A percentile compares a stretch with the other conserved stretches of the same genome.
Evolutionary conservation across 768 basidiomycete genomes (phyloP).

Genomic region (Macrolepiota dolichaula): DNA sequence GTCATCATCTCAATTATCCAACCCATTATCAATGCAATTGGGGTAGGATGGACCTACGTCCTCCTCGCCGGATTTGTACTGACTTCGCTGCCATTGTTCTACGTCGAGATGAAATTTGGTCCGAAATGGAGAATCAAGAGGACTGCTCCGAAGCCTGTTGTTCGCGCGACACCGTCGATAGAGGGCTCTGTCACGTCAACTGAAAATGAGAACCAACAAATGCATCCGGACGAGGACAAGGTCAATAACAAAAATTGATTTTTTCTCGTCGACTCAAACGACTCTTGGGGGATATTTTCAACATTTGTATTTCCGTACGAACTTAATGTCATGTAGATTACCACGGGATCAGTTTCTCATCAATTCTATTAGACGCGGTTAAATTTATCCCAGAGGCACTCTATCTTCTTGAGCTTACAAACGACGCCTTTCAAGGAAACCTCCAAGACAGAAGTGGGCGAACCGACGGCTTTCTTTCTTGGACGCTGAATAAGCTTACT

Average conservation of each 20-base stretch:
- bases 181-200: not conserved
- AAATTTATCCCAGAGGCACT: too few species aligned
- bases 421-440: too few species aligned
- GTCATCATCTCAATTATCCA: constrained; percentile 60
- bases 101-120: constrained; percentile 48
- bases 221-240: not conserved
- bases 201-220: not conserved
- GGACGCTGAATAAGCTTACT: too few species aligned
- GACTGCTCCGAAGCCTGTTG: not conserved
- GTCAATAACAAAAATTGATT: not conserved
- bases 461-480: too few species aligned
- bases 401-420: too few species aligned
- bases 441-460: too few species aligned
- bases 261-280: not conserved
- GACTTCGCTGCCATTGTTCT: constrained; percentile 47
- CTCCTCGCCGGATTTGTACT: constrained; percentile 49
- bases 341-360: too few species aligned
- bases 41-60: constrained; percentile 67
- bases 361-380: too few species aligned
- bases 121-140: constrained; percentile 26
- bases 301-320: too few species aligned
- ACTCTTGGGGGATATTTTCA: too few species aligned
- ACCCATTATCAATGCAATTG: constrained; percentile 54
- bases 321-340: too few species aligned
- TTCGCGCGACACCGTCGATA: not conserved